Evolutionary conservation across 2,329 filamentous ascomycete genomes (phyloP), one percentile per base, ranked within the genome.

Genomic region (Diaporthe sp.): DNA sequence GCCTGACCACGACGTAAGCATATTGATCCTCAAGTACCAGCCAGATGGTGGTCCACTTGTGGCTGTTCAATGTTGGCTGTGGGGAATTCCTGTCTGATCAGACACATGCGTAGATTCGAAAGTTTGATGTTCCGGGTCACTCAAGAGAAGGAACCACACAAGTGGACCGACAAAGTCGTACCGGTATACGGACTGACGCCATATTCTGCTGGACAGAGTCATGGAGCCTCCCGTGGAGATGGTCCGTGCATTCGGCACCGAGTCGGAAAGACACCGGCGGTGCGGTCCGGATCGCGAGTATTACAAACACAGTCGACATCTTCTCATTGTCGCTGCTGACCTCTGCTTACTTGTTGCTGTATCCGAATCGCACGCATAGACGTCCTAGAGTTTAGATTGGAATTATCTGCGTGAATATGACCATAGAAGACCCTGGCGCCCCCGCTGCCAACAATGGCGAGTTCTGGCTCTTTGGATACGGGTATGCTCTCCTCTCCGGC

Each of bases 381-480:
- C 19, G 22, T 37, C 42, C 7, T 22, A 28, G 37, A 34, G 19
- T 34, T 9, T n/a, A 44, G 34, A 44, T 10, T 25, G 4, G 7
- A 15, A 34, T 13, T 19, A 2, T 2, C 59, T 31, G 39, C 9
- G 39, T 25, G 79, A 79, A 82, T 81, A 83, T 90, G 86, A 85
- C 83, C 31, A 75, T 77, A 71, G 79, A 81, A 37, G 78, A 79
- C 13, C 71, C 74, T 37, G 74, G 74, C 58, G 74, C 76, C 10
- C 74, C 83, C 62, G 76, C 81, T 59, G 78, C 79, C 80, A 82
- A 81, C 81, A 79, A 79, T 78, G 87, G 90, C 49, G 94, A 98
- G 82, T 95, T 98, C 81, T 99, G 97, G 97, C 88, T 99, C 61
- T 98, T 98, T 84, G 97, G 97, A 77, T 99, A 98, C 82, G 97